Conservation (phyloP, 805 yeast species). For the Spathaspora hagerdaliae region DNA sequence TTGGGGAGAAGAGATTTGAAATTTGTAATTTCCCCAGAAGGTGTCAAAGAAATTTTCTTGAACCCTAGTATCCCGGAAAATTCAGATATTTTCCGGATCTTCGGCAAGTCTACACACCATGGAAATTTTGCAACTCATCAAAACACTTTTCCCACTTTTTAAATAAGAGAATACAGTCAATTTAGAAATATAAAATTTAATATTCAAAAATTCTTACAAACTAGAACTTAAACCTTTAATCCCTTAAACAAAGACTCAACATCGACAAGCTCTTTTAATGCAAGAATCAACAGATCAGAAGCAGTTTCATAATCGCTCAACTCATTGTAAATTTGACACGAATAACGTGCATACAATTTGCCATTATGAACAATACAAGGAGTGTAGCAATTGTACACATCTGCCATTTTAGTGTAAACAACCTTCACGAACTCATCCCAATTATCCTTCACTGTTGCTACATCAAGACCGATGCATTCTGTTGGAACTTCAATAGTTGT, state of each 20-base stretch:
- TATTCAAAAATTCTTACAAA: too few species aligned
- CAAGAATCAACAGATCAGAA: slow-evolving; percentile 34
- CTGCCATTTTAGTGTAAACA: slow-evolving; percentile 5
- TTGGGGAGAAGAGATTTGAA: too few species aligned
- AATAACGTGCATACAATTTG: slow-evolving; percentile 38
- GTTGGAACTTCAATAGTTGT: slow-evolving; percentile 40
- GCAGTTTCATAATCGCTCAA: slow-evolving; percentile 50
- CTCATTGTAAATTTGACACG: slow-evolving; percentile 60
- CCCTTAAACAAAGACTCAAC: neutral
- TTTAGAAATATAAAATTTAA: too few species aligned
- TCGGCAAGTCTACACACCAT: too few species aligned
- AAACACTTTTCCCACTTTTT: too few species aligned
- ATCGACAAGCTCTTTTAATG: slow-evolving; percentile 3
- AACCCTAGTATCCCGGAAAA: too few species aligned
- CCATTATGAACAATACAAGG: slow-evolving; percentile 42
- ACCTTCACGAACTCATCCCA: slow-evolving; percentile 3
- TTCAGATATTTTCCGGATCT: too few species aligned
- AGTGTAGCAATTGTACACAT: slow-evolving; percentile 41
- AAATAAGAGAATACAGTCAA: too few species aligned
- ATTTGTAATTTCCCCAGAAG: too few species aligned
- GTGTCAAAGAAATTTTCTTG: too few species aligned
- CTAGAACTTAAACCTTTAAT: neutral
- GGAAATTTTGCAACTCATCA: too few species aligned
- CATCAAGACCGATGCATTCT: slow-evolving; percentile 3
- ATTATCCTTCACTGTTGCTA: slow-evolving; percentile 1